A percentile compares a stretch with the other conserved stretches of the same genome.
phyloP scores from a whole-genome alignment of 768 basidiomycete species.

The Dictyophora rubrovolvata region DNA sequence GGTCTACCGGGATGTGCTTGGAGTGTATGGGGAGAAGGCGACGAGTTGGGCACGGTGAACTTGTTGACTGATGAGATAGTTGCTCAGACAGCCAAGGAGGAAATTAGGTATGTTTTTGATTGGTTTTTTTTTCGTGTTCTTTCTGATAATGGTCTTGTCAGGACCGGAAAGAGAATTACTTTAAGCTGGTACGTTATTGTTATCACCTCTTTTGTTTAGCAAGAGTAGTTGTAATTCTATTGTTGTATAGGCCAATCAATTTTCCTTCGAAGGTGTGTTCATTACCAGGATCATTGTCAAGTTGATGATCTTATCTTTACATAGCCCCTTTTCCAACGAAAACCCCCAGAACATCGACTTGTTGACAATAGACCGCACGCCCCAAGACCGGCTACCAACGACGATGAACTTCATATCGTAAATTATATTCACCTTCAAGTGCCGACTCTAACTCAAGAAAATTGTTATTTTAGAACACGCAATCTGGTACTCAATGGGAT shows the following conservation, averaged over 20 bases:
- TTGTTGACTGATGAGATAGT: conserved; percentile 12
- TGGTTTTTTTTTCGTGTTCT: neutral
- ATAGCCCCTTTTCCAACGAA: conserved; percentile 49
- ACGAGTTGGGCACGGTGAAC: conserved; percentile 13
- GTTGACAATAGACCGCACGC: neutral
- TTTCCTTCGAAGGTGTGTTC: conserved; percentile 7
- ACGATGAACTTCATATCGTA: conserved; percentile 51
- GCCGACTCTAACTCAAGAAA: neutral
- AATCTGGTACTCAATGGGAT: conserved; percentile 66
- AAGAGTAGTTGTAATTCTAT: neutral
- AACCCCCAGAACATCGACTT: conserved; percentile 37
- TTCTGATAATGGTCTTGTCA: neutral
- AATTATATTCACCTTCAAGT: neutral
- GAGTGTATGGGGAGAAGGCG: conserved; percentile 11
- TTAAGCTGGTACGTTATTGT: conserved; percentile 2
- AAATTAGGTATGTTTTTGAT: conserved; percentile 2
- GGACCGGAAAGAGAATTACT: conserved; percentile 6
- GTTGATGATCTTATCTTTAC: neutral
- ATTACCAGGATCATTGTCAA: neutral
- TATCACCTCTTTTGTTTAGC: neutral
- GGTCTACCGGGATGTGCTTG: conserved; percentile 10
- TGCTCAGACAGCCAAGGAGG: conserved; percentile 4
- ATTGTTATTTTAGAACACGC: conserved; percentile 43
- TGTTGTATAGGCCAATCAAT: conserved; percentile 8
- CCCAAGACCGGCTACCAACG: conserved; percentile 13